phyloP scores from a whole-genome alignment of 352 stramenopile genomes.

The Halophytophthora batemanensis region DNA sequence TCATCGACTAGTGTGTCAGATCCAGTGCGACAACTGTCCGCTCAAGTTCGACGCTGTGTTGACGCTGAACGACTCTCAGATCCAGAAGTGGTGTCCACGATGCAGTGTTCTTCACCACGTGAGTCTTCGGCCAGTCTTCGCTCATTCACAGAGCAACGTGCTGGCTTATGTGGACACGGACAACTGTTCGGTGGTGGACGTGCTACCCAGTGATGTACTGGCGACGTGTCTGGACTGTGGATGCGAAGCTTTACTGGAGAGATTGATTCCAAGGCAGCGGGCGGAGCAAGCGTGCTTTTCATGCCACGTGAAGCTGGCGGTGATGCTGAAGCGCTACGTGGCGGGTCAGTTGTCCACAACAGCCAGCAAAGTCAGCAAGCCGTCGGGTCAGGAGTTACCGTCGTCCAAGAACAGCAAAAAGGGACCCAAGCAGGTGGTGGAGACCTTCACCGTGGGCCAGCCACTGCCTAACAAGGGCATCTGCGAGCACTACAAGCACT shows the following conservation, averaged over 20 bases:
- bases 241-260: conserved; percentile 59
- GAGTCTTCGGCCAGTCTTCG: conserved; percentile 61
- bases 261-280: conserved; percentile 45
- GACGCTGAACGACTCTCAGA: conserved; percentile 30
- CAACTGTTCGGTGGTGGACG: conserved; percentile 68
- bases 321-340: conserved; percentile 62
- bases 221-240: conserved; percentile 67
- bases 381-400: conserved; percentile 1
- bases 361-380: conserved; percentile 16
- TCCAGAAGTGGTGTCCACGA: conserved; percentile 80
- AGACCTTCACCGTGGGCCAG: conserved; percentile 65
- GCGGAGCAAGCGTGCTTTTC: conserved; percentile 65
- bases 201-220: conserved; percentile 70
- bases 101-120: conserved; percentile 75
- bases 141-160: conserved; percentile 60
- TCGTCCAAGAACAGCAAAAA: conserved; percentile 36
- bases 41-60: conserved; percentile 66
- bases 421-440: conserved; percentile 27
- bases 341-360: conserved; percentile 20
- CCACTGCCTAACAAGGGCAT: conserved; percentile 64
- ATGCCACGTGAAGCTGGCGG: conserved; percentile 76
- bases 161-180: conserved; percentile 69
- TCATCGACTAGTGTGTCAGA: conserved; percentile 58
- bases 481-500: conserved; percentile 82
- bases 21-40: conserved; percentile 72